Base-by-base conservation (phyloP, 208 protist genomes). In the Trypanosoma rangeli region DNA sequence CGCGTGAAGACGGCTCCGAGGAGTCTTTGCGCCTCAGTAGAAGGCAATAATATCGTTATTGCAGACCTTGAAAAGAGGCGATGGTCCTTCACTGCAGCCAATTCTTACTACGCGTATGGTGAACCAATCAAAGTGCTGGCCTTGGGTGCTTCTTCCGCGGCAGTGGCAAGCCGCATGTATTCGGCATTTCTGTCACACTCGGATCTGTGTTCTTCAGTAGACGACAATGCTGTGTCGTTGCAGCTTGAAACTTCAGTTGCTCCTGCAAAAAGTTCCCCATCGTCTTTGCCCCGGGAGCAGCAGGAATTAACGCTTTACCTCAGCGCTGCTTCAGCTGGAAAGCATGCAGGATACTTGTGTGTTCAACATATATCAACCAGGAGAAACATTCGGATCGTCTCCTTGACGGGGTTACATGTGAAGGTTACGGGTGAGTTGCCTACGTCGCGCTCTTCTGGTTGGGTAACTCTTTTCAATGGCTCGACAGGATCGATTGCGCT, bases 11-110 rank as follows among this genome's bases (percentile, higher is more conserved):
- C 68, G 48, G 83, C 83, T 46, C 74, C 68, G 42, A 92, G 86
- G 61, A 87, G 78, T 37, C 53, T 92, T n/a, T 92, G 86, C 48
- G 83, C 79, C 12, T 66, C 76, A 3, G 64, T 84, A 35, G 75
- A 66, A 29, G 60, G 55, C 29, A 83, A 73, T 29, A 56, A 58
- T 44, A 68, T 74, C 9, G 78, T 85, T 9, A 73, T 88, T 9
- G 78, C 80, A 26, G 53, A 62, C 13, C 46, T 92, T 29, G 26
- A 64, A 22, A 57, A 78, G 35, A 66, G 75, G 37, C 42, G 39
- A 20, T 59, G 86, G 22, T 49, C 69, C 0, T 76, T 80, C 42
- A 71, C 44, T 18, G 68, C 86, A 20, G 71, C 62, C 8, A 55
- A 73, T 24, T 28, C 70, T 7, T 24, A 20, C 4, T 85, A 81